Base-by-base conservation (phyloP, 1,284 basidiomycete species). In the Ustilago xerochloae region DNA sequence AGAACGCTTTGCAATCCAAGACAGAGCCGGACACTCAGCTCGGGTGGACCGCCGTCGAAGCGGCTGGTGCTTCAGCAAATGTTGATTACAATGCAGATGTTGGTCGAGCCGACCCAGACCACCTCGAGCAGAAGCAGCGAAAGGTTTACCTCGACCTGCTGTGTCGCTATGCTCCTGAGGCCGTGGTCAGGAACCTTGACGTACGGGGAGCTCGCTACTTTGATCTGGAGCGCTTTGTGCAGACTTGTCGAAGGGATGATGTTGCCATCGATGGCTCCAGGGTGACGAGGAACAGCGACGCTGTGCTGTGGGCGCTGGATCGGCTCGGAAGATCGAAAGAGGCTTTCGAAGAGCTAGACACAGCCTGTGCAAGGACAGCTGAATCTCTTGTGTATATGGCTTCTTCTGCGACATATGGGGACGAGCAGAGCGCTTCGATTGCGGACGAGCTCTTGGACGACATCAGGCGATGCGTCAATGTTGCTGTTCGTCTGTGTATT, bases 231-330 rank as follows among this genome's bases (percentile, higher is more conserved):
- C 85, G 88, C 10, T 87, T 91, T 5, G 85, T 90, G 1, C 85
- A 86, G 8, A 88, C 89, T 4, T 94, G 92, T 78, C 91, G 94
- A 83, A 85, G 38, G 6, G 22, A 35, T 13, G 58, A 58, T 1
- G 47, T 50, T 3, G 63, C 55, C 5, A 56, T 55, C 20, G 61
- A 66, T 30, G 55, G 64, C 1, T 51, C 53, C 18, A 57, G 70
- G n/a, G 70, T 61, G 29, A 56, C 62, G 28, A 87, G 87, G 33
- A 89, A 90, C 6, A 91, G 89, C 75, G 90, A 93, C 64, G 93
- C 91, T 3, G 90, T 92, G 22, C 86, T 98, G 2, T 98, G 95
- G 95, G 88, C 90, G 1, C 85, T 91, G 50, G 89, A 94, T 79
- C 88, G 88, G 66, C 86, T 86, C 24, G 92, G 91, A 0, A 87